A percentile compares a stretch with the other conserved stretches of the same genome.
Evolutionary conservation across 768 basidiomycete species (phyloP).

Genomic region (Hemileccinum impolitum): DNA sequence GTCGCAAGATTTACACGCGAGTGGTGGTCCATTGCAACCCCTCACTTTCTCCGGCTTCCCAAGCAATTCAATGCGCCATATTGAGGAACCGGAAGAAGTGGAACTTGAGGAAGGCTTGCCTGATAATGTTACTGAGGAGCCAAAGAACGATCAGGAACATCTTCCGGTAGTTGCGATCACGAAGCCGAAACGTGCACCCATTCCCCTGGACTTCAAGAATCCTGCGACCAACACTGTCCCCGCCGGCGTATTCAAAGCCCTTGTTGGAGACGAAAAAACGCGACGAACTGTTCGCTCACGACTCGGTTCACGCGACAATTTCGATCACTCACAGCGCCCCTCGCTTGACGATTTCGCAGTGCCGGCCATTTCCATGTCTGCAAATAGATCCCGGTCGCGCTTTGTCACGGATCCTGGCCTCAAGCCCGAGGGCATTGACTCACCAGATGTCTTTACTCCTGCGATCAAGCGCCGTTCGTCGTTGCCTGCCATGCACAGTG

Average conservation of each 20-base stretch:
- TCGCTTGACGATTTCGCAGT: conserved; percentile 78
- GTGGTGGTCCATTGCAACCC: conserved; percentile 32
- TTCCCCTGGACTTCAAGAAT: conserved; percentile 76
- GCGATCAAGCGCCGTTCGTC: conserved; percentile 52
- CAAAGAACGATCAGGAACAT: conserved; percentile 12
- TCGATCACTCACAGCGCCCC: conserved; percentile 62
- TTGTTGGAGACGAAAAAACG: conserved; percentile 65
- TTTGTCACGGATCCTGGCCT: conserved; percentile 59
- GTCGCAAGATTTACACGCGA: conserved; percentile 18
- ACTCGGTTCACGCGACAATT: conserved; percentile 69
- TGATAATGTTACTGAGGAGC: conserved; percentile 7
- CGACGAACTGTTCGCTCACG: conserved; percentile 73
- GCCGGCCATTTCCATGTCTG: conserved; percentile 62
- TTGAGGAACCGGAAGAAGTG: conserved; percentile 9
- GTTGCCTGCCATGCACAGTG: conserved; percentile 50
- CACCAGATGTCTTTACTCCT: conserved; percentile 43
- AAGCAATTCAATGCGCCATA: conserved; percentile 28
- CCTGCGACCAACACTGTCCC: conserved; percentile 73
- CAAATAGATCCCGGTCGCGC: conserved; percentile 49
- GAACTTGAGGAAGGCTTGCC: conserved; percentile 10
- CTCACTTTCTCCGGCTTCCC: conserved; percentile 71
- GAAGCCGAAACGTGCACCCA: conserved; percentile 64
- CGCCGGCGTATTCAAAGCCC: conserved; percentile 81
- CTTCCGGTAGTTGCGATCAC: conserved; percentile 15
- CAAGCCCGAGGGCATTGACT: conserved; percentile 27